Conservation (phyloP, 106 monocot species). For the Cymbidium sinense region DNA sequence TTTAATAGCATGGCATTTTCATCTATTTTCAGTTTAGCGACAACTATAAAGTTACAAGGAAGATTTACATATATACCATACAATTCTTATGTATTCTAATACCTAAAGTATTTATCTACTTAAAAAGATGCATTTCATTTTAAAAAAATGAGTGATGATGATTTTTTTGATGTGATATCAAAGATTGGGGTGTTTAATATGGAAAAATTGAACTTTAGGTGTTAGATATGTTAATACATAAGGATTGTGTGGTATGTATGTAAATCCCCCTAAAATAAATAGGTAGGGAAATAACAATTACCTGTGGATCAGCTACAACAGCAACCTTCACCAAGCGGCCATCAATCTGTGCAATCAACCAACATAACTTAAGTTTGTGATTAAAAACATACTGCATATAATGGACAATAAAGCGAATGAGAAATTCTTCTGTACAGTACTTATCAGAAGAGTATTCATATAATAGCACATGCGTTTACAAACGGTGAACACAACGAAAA, state of each 20-base stretch:
- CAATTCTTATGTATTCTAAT: too few species aligned
- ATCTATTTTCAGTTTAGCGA: neutral
- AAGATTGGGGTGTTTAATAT: too few species aligned
- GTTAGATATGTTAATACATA: too few species aligned
- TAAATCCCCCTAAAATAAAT: neutral
- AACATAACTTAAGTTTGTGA: neutral
- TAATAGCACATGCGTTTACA: neutral
- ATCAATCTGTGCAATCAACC: slow-evolving; percentile 23
- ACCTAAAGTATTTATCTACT: too few species aligned
- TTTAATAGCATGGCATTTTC: neutral
- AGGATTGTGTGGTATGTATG: too few species aligned
- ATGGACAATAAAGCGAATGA: neutral
- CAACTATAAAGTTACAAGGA: neutral
- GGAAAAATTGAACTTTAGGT: too few species aligned
- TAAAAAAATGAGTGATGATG: too few species aligned
- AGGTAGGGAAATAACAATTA: slow-evolving; percentile 11
- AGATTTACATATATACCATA: too few species aligned
- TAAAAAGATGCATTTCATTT: too few species aligned
- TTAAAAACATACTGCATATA: neutral
- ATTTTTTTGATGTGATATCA: too few species aligned
- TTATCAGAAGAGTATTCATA: neutral
- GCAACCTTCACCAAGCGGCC: slow-evolving; percentile 48
- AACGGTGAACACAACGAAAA: neutral
- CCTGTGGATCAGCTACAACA: slow-evolving; percentile 87
- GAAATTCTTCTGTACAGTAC: neutral